Conservation (phyloP, 2,329 filamentous ascomycete species). For the Fusarium sarcochroum region DNA sequence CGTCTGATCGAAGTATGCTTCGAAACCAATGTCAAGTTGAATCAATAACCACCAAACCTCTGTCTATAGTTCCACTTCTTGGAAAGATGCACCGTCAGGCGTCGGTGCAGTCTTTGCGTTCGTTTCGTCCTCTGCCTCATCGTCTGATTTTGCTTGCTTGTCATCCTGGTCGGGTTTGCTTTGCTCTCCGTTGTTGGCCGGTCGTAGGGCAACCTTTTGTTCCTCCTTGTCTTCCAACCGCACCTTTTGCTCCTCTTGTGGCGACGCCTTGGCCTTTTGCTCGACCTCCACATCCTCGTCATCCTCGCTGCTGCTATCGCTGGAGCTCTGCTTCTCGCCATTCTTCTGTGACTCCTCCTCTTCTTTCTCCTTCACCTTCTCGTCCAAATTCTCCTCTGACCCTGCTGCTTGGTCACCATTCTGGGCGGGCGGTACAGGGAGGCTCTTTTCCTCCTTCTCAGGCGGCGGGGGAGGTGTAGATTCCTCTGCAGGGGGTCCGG, state of each 20-base stretch:
- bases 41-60: constrained; percentile 3
- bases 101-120: constrained; percentile 61
- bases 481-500: constrained; percentile 59
- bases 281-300: constrained; percentile 50
- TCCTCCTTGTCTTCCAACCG: constrained; percentile 68
- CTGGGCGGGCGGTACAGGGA: constrained; percentile 46
- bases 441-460: constrained; percentile 54
- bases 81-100: constrained; percentile 72
- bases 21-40: constrained; percentile 8
- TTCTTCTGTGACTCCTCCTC: constrained; percentile 41
- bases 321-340: constrained; percentile 35
- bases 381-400: constrained; percentile 50
- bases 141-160: constrained; percentile 52
- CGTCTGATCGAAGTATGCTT: constrained; percentile 16
- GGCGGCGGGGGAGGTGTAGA: constrained; percentile 47
- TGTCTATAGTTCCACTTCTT: constrained; percentile 71
- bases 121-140: constrained; percentile 52
- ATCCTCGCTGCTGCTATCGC: constrained; percentile 36
- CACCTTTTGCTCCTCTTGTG: constrained; percentile 68
- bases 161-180: constrained; percentile 51
- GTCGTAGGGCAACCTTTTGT: constrained; percentile 67
- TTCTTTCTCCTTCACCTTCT: constrained; percentile 45
- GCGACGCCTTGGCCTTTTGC: constrained; percentile 54
- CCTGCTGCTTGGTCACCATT: constrained; percentile 41
- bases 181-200: constrained; percentile 51